Evolutionary conservation across 2,329 filamentous ascomycete genomes (phyloP).

Genomic region (Zelopaecilomyces penicillatus): DNA sequence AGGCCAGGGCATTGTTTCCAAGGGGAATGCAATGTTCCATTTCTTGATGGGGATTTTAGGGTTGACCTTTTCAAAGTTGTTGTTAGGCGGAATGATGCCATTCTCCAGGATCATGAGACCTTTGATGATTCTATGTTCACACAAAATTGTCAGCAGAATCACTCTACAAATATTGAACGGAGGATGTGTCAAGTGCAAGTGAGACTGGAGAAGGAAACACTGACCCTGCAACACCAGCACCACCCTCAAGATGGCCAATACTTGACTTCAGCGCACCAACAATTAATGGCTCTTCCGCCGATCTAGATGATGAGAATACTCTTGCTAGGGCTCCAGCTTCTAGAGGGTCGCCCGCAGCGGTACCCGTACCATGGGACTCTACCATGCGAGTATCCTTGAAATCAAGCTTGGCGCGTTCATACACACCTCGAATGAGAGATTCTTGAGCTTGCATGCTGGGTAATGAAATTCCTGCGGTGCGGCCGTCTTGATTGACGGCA

Average conservation of each 20-base stretch:
- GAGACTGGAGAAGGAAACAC: neutral
- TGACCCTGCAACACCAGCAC: constrained; percentile 4
- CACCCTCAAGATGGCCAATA: constrained; percentile 5
- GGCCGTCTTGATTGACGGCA: constrained; percentile 32
- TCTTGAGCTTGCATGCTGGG: constrained; percentile 12
- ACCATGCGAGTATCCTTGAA: constrained; percentile 18
- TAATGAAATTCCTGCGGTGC: constrained; percentile 30
- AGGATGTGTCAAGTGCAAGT: too few species aligned
- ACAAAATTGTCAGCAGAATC: neutral
- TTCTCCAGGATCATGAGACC: constrained; percentile 3
- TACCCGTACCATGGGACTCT: constrained; percentile 33
- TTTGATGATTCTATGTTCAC: constrained; percentile 4
- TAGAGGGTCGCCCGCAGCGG: constrained; percentile 21
- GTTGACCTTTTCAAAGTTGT: constrained; percentile 3
- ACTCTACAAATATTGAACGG: neutral
- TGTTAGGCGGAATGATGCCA: constrained; percentile 2
- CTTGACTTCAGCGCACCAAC: constrained; percentile 3
- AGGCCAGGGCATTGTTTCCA: constrained; percentile 26
- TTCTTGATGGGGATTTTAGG: constrained; percentile 2
- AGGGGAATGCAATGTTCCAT: constrained; percentile 19
- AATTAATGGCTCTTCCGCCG: constrained; percentile 1
- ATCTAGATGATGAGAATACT: constrained; percentile 5
- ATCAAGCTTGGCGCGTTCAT: constrained; percentile 20
- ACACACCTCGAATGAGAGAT: constrained; percentile 20
- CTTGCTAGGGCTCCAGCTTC: constrained; percentile 11